A percentile compares a stretch with the other conserved stretches of the same genome.
These are phyloP conservation scores for Populus davidiana DNA, from an alignment of 345 rosid species.

Conservation along the genomic window DNA sequence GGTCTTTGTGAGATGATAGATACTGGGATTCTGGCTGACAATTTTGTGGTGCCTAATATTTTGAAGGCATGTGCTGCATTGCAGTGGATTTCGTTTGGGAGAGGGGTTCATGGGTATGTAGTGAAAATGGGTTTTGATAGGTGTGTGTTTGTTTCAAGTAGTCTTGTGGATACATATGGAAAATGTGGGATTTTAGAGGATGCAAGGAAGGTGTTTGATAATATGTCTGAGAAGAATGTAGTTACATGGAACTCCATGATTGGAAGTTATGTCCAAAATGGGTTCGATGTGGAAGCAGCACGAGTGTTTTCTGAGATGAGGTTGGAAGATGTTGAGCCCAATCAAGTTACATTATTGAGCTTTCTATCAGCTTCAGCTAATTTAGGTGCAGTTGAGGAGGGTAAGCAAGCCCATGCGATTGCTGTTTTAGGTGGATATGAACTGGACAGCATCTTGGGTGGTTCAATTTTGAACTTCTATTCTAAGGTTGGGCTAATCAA, in stretches of 20 bases:
- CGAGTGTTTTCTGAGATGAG: conserved; percentile 47
- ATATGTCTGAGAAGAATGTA: conserved; percentile 46
- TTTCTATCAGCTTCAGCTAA: conserved; percentile 70
- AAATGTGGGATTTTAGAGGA: conserved; percentile 57
- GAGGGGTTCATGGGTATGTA: conserved; percentile 64
- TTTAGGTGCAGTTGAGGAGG: conserved; percentile 57
- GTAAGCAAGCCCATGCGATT: conserved; percentile 71
- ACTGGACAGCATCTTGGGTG: conserved; percentile 59
- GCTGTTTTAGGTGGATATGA: conserved; percentile 52
- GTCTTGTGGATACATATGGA: conserved; percentile 63
- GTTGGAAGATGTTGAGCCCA: conserved; percentile 50
- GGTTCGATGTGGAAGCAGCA: conserved; percentile 54
- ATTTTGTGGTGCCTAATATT: conserved; percentile 69
- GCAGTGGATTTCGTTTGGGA: conserved; percentile 50
- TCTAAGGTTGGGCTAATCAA: conserved; percentile 63
- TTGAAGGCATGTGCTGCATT: conserved; percentile 71
- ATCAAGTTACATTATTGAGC: conserved; percentile 55
- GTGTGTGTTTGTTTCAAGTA: conserved; percentile 71
- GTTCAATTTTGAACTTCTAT: conserved; percentile 68
- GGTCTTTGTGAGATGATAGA: conserved; percentile 58
- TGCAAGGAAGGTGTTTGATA: conserved; percentile 61
- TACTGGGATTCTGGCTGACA: conserved; percentile 54
- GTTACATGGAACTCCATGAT: conserved; percentile 68
- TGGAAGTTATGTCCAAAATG: conserved; percentile 57
- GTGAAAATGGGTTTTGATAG: conserved; percentile 47